Evolutionary conservation across 140 eudicot genomes (phyloP).

Genomic region (Stevia rebaudiana): DNA sequence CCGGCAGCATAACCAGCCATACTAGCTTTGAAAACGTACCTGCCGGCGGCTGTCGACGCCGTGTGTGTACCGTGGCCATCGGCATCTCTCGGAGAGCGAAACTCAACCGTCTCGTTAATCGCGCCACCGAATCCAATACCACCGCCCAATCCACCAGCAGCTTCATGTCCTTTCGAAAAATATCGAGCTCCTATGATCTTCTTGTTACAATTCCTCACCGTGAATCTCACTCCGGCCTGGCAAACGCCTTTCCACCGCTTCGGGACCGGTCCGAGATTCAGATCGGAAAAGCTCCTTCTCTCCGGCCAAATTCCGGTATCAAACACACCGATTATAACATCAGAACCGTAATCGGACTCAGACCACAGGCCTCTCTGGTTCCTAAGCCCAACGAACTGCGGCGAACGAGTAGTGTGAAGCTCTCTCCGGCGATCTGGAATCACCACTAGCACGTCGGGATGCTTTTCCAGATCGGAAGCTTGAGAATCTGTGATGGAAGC

Average conservation of each 20-base stretch:
- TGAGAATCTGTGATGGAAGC: conserved; percentile 56
- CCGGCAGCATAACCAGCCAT: conserved; percentile 63
- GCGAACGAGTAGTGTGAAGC: conserved; percentile 88
- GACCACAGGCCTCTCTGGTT: conserved; percentile 89
- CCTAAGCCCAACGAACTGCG: conserved; percentile 73
- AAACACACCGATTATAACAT: conserved; percentile 69
- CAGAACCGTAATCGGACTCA: conserved; percentile 84
- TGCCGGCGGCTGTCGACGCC: conserved; percentile 71
- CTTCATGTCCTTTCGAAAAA: conserved; percentile 82
- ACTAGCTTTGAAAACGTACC: conserved; percentile 52
- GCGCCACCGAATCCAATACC: conserved; percentile 64
- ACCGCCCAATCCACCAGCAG: conserved; percentile 45
- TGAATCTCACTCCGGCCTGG: conserved; percentile 37
- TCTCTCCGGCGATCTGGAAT: conserved; percentile 63
- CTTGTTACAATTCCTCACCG: conserved; percentile 30
- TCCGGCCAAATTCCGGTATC: conserved; percentile 98
- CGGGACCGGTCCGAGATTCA: conserved; percentile 78
- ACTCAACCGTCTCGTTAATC: conserved; percentile 64
- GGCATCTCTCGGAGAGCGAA: conserved; percentile 58
- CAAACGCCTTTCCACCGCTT: conserved; percentile 69
- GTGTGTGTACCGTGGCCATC: conserved; percentile 76
- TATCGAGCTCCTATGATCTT: conserved; percentile 79
- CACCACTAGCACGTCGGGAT: conserved; percentile 62
- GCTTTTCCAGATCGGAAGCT: conserved; percentile 36
- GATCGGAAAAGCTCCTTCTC: conserved; percentile 71